These are phyloP conservation scores for Mucor mucedo DNA, from an alignment of 371 early-diverging fungal genomes.

Conservation along the genomic window DNA sequence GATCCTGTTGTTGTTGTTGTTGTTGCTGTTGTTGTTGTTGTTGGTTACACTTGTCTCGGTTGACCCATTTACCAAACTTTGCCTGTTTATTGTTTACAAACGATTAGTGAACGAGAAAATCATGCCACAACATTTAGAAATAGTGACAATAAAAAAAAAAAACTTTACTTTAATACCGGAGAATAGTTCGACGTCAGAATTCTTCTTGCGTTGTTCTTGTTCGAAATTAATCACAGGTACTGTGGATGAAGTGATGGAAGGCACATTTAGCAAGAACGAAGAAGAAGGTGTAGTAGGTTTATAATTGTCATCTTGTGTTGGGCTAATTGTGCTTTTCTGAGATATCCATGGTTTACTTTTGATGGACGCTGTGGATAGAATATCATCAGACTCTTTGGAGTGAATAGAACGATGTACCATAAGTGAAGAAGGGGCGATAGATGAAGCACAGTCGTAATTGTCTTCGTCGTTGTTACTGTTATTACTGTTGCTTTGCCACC, in stretches of 20 bases:
- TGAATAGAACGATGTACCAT: conserved; percentile 16
- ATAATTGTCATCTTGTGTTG: conserved; percentile 7
- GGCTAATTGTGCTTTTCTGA: background rate
- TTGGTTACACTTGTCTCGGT: conserved; percentile 9
- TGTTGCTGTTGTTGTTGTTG: too few relatives aligned
- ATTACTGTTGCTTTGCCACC: background rate
- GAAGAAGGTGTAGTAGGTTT: conserved; percentile 1
- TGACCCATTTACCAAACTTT: conserved; percentile 27
- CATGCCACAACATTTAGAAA: too few relatives aligned
- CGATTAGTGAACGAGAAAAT: background rate
- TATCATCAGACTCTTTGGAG: conserved; percentile 17
- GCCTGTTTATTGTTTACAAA: conserved; percentile 2
- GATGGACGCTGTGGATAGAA: conserved; percentile 16
- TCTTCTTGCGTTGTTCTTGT: conserved; percentile 3
- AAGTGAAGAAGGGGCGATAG: conserved; percentile 16
- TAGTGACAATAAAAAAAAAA: background rate
- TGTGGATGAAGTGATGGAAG: conserved; percentile 21
- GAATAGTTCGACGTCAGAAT: conserved; percentile 6
- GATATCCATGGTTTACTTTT: conserved; percentile 23
- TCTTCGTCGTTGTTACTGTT: background rate
- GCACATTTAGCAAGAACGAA: background rate
- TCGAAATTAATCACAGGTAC: conserved; percentile 15
- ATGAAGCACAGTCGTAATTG: conserved; percentile 1
- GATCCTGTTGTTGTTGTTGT: background rate
- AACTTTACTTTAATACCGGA: conserved; percentile 15